Evolutionary conservation across 208 protist species (phyloP), one percentile per base, ranked within the genome.

Genomic region (Wallacemonas sp.): DNA sequence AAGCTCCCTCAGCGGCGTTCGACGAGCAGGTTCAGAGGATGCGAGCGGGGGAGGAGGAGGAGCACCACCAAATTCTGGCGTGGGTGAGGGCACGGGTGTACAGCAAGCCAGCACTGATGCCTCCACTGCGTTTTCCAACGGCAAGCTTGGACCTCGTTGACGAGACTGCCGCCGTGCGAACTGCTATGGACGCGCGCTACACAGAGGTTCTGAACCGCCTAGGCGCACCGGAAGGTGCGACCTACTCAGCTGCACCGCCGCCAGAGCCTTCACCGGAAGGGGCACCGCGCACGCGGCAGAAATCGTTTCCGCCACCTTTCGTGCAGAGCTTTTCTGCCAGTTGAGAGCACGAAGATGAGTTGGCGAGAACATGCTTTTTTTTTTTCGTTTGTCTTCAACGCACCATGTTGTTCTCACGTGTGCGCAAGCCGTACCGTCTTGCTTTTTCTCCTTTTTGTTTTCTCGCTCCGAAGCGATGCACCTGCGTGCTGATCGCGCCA

Each of bases 1-100:
- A 57, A 19, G 38, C 0, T 8, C 30, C 50, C 4, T 38, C n/a
- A 15, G 50, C 50, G 4, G 32, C 30, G 3, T 33, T 57, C 24
- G 50, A 57, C 30, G 50, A 57, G 50, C 50, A 57, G 22, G 24
- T 12, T n/a, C 50, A 57, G 50, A 10, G 50, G 3, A 34, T 57
- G 29, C 57, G 60, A 26, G 45, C 63, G 32, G 44, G 39, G 22
- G 71, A 73, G 42, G 64, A 64, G 12, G 65, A 63, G 26, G 55
- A 68, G 24, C n/a, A 73, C 12, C 65, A 66, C 24, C 58, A 76
- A 48, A 36, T 72, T 26, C 52, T 78, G 45, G 55, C 46, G 50
- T 83, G 77, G 77, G 72, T 75, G 32, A 63, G 68, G 1, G 72
- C 66, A 6, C 68, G 58, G 29, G 77, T 73, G 53, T 83, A 83